Percentiles rank a stretch among this genome's conserved stretches.
Evolutionary conservation across 768 basidiomycete genomes (phyloP).

Genomic region (Tubosaeta sp.): DNA sequence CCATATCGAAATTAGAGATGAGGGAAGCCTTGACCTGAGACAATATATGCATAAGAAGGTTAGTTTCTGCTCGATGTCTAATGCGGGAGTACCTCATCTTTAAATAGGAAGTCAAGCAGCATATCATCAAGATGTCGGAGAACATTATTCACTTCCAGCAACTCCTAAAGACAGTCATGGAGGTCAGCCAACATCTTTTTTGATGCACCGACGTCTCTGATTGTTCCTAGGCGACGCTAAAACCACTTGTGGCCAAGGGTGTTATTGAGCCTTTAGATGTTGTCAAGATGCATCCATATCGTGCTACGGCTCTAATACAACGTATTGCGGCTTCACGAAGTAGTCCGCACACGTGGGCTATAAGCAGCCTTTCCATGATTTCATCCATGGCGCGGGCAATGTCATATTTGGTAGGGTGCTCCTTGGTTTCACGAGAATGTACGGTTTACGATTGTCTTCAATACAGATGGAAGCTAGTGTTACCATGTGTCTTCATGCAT

Average conservation of each 20-base stretch:
- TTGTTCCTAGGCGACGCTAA: constrained; percentile 29
- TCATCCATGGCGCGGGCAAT: constrained; percentile 71
- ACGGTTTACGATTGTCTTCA: not conserved
- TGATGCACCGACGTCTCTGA: constrained; percentile 3
- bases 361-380: constrained; percentile 48
- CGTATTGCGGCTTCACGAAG: constrained; percentile 36
- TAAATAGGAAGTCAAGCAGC: constrained; percentile 65
- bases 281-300: constrained; percentile 63
- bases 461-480: constrained; percentile 77
- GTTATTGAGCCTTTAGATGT: constrained; percentile 54
- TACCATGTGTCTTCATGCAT: constrained; percentile 66
- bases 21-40: constrained; percentile 81
- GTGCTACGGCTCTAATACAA: constrained; percentile 42
- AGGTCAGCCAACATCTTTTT: constrained; percentile 42
- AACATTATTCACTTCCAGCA: constrained; percentile 64
- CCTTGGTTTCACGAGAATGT: not conserved
- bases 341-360: constrained; percentile 43
- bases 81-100: not conserved
- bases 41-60: constrained; percentile 89
- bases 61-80: constrained; percentile 8
- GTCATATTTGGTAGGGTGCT: constrained; percentile 71
- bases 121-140: constrained; percentile 70
- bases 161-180: constrained; percentile 67
- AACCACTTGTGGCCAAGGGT: constrained; percentile 32
- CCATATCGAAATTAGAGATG: constrained; percentile 90